These are phyloP conservation scores for Ustilago nuda DNA, from an alignment of 1,284 basidiomycete genomes.

Conservation along the genomic window DNA sequence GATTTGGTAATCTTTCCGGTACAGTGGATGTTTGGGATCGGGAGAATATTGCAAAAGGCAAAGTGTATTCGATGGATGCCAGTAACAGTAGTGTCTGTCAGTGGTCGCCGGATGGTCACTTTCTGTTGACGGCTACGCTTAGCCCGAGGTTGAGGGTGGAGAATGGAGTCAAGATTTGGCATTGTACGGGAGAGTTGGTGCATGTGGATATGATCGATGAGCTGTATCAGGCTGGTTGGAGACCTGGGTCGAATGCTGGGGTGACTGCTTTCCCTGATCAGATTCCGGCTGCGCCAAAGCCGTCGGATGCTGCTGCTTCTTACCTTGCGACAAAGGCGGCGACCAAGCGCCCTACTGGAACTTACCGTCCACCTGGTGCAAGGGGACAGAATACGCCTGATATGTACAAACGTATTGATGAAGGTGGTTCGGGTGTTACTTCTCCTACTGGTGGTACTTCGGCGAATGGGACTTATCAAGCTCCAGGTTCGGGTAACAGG, in stretches of 20 bases:
- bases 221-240: slow-evolving; percentile 88
- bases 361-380: slow-evolving; percentile 73
- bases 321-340: slow-evolving; percentile 64
- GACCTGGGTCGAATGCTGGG: slow-evolving; percentile 78
- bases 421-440: slow-evolving; percentile 71
- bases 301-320: slow-evolving; percentile 75
- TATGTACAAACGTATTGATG: slow-evolving; percentile 88
- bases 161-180: slow-evolving; percentile 96
- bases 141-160: slow-evolving; percentile 94
- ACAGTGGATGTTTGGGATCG: slow-evolving; percentile 93
- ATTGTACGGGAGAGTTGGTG: slow-evolving; percentile 86
- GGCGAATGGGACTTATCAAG: slow-evolving; percentile 50
- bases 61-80: slow-evolving; percentile 87
- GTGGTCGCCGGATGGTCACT: slow-evolving; percentile 94
- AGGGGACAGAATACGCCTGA: slow-evolving; percentile 85
- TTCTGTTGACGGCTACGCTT: slow-evolving; percentile 91
- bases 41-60: slow-evolving; percentile 77
- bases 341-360: slow-evolving; percentile 68
- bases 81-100: slow-evolving; percentile 93
- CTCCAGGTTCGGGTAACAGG: slow-evolving; percentile 43
- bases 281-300: slow-evolving; percentile 80
- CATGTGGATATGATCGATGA: slow-evolving; percentile 83
- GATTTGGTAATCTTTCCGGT: slow-evolving; percentile 95
- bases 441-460: slow-evolving; percentile 34
- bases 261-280: slow-evolving; percentile 79